These are phyloP conservation scores for Acanthamoeba healyi DNA, from an alignment of 208 protist species.

Conservation along the genomic window DNA sequence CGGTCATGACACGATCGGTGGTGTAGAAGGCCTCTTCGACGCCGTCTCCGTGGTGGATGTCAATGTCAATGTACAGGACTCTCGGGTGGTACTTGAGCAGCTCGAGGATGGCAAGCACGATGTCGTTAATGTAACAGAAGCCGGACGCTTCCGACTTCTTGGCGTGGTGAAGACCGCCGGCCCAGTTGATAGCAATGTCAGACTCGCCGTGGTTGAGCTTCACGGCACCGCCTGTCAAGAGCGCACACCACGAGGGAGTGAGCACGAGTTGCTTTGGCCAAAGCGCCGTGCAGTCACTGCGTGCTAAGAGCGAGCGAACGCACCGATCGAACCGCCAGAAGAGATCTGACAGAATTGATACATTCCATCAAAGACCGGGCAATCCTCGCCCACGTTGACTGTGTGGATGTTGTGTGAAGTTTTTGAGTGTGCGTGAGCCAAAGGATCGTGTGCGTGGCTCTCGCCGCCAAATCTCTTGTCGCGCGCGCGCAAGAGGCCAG, in stretches of 20 bases:
- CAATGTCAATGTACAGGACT: slow-evolving; percentile 99
- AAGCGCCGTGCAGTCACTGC: no score
- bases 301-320: no score
- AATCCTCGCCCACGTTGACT: slow-evolving; percentile 94
- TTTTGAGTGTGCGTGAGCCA: not conserved
- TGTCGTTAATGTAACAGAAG: slow-evolving; percentile 99
- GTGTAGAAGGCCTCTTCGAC: slow-evolving; percentile 99
- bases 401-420: not conserved
- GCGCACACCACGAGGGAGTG: no score
- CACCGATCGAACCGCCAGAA: slow-evolving; percentile 93
- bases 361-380: slow-evolving; percentile 94
- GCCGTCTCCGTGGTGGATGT: slow-evolving; percentile 99
- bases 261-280: not conserved
- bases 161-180: slow-evolving; percentile 95
- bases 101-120: slow-evolving; percentile 99
- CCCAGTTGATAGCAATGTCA: slow-evolving; percentile 99
- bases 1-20: slow-evolving; percentile 99
- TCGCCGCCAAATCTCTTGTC: slow-evolving; percentile 38
- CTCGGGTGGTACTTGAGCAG: slow-evolving; percentile 96
- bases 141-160: slow-evolving; percentile 91
- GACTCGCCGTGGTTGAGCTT: slow-evolving; percentile 94
- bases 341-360: slow-evolving; percentile 92
- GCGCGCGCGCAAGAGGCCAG: no score
- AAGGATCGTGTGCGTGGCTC: not conserved
- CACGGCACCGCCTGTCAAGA: slow-evolving; percentile 94